Conservation (phyloP, 1,284 basidiomycete genomes). For the Paramarasmius palmivorus region DNA sequence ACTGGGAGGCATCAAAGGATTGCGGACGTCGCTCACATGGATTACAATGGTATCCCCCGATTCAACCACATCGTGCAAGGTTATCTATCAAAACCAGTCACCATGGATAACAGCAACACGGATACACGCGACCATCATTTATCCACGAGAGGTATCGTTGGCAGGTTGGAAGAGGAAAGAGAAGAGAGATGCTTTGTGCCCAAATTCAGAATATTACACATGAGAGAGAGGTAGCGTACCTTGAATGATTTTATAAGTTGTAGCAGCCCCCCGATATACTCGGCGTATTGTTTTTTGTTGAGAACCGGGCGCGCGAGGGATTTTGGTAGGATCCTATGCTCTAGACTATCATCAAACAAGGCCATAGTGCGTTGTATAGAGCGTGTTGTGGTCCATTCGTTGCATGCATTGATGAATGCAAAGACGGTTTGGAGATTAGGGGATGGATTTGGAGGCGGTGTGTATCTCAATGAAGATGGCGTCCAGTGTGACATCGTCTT, state of each 20-base stretch:
- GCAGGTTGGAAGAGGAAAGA: not conserved
- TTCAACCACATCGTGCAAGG: slow-evolving; percentile 35
- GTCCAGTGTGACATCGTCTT: slow-evolving; percentile 2
- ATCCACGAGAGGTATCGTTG: too few relatives aligned
- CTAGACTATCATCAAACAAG: slow-evolving; percentile 32
- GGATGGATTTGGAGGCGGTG: slow-evolving; percentile 28
- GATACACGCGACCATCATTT: not conserved
- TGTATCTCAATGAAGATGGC: slow-evolving; percentile 16
- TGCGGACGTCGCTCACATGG: slow-evolving; percentile 27
- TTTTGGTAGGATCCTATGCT: slow-evolving; percentile 35
- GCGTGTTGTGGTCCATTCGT: slow-evolving; percentile 20
- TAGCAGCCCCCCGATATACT: slow-evolving; percentile 29
- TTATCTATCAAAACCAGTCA: slow-evolving; percentile 21
- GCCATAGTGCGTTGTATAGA: slow-evolving; percentile 22
- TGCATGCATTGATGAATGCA: slow-evolving; percentile 29
- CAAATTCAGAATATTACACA: not conserved
- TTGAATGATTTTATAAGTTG: slow-evolving; percentile 27
- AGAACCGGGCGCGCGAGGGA: slow-evolving; percentile 34
- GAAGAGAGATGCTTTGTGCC: not conserved
- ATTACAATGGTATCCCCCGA: slow-evolving; percentile 29
- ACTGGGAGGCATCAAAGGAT: not conserved
- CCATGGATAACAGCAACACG: too few relatives aligned
- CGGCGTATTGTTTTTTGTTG: slow-evolving; percentile 33
- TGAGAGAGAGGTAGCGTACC: slow-evolving; percentile 19
- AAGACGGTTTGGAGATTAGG: slow-evolving; percentile 32